Base-by-base conservation (phyloP, 2,329 filamentous ascomycete genomes). In the Sordariomycetes sp. region DNA sequence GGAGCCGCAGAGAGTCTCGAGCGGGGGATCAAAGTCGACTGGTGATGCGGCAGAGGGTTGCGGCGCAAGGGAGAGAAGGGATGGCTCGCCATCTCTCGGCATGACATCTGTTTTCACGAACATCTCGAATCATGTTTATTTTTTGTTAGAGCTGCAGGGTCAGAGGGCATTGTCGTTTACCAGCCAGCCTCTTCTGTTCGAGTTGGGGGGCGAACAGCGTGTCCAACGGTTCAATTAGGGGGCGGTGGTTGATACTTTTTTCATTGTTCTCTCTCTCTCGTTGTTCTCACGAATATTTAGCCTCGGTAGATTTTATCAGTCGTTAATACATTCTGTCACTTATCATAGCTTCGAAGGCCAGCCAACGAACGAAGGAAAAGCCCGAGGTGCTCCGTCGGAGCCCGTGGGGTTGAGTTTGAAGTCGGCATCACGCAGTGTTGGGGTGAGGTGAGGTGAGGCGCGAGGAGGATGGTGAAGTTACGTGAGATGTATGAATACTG, bases 81-180 rank as follows among this genome's bases (percentile, higher is more conserved):
- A 59, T 58, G 53, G 59, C 37, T 43, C 12, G 52, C 25, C 35
- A 48, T 54, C 53, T 25, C 20, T 35, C 20, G 57, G 20, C 22
- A 25, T 37, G 46, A 53, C 51, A 35, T 40, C 20, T 37, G 25
- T 53, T 40, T 58, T 35, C 28, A 18, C 53, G 10, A 40, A 18
- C 32, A 24, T 58, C 22, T 59, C 40, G 10, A 35, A 28, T 46
- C 35, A 35, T 53, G 32, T 37, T 54, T 53, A 40, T 58, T 53
- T 28, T 20, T 51, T 50, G 46, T 50, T 50, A 50, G 46, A 50
- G 46, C 40, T 43, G 46, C 25, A 34, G 20, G 18, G 54, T 48
- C 37, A 37, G 11, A 14, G 43, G 24, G 34, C 14, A 40, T 43
- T 34, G 14, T n/a, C 35, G 22, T 40, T n/a, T 55, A 12, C 6